Base-by-base conservation (phyloP, 208 protist genomes). In the Trypanosoma vivax region DNA sequence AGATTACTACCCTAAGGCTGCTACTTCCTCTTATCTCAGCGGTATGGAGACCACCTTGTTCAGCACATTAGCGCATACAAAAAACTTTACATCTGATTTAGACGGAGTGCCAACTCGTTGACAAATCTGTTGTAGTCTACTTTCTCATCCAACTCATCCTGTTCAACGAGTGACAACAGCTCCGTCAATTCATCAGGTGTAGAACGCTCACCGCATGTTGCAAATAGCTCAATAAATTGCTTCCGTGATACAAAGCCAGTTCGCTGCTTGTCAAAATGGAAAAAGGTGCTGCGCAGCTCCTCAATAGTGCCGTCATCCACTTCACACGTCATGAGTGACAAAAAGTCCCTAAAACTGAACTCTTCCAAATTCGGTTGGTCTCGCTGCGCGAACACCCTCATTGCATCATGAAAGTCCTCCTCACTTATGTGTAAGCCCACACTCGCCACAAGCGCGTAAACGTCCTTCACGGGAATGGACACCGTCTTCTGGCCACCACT, bases 391-490 rank as follows among this genome's bases (percentile, higher is more conserved):
- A 97, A 84, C 50, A 97, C 93, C 40, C 96, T 90, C 59, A 98
- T 95, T 85, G 97, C 88, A 35, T 98, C 94, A 50, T 94, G 75
- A 16, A 98, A 72, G 72, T 98, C 94, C 41, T 91, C 88, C 68
- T 81, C 70, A 5, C 55, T 48, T 10, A 89, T 87, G 50, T 95
- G 96, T 55, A 96, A 67, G 14, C 96, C 95, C 6, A 98, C 73
- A 18, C 92, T 97, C 39, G 96, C 75, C 96, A 99, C 98, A 16
- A 99, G 94, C 18, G 93, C 97, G 45, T 89, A 92, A 1, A 99
- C 76, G 72, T 99, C 97, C 56, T 97, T 97, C 24, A 84, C 88
- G 3, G 90, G 94, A 60, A 99, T 97, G 27, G 71, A 69, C 37
- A 93, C 92, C 76, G 49, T 51, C 28, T 66, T 64, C 30, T 98